These are phyloP conservation scores for Lactarius pseudohatsudake DNA, from an alignment of 768 basidiomycete genomes.

Conservation along the genomic window DNA sequence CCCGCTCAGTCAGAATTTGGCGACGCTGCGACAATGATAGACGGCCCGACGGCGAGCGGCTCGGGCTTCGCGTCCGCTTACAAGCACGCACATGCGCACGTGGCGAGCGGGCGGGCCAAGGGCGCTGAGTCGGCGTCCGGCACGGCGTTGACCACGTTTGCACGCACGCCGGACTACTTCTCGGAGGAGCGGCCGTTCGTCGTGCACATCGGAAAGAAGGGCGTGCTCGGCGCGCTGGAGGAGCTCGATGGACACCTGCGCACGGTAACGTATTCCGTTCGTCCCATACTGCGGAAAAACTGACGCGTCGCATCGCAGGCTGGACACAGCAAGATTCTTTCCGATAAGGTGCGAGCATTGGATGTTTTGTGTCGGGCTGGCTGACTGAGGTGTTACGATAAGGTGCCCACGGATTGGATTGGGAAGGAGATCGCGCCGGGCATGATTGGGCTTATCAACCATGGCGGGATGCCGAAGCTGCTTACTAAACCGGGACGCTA, in stretches of 20 bases:
- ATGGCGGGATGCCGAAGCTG: constrained; percentile 79
- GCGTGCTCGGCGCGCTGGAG: constrained; percentile 65
- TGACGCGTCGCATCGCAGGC: constrained; percentile 40
- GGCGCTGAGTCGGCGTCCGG: neutral
- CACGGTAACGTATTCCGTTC: constrained; percentile 38
- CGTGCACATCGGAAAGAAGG: constrained; percentile 63
- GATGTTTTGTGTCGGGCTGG: neutral
- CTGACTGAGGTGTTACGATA: neutral
- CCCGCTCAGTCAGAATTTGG: constrained; percentile 19
- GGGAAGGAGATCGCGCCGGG: constrained; percentile 74
- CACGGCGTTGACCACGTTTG: neutral
- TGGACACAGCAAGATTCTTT: constrained; percentile 56
- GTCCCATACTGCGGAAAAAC: too few relatives aligned
- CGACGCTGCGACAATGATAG: constrained; percentile 17
- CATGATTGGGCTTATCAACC: constrained; percentile 70
- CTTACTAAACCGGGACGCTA: constrained; percentile 75
- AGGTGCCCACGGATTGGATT: constrained; percentile 66
- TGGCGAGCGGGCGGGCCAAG: constrained; percentile 7
- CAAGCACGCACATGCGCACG: neutral
- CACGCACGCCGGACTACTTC: constrained; percentile 29
- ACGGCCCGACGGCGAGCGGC: neutral
- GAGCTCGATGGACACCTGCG: constrained; percentile 65
- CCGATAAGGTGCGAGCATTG: constrained; percentile 53
- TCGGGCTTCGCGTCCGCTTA: neutral
- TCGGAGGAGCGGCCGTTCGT: constrained; percentile 68